Evolutionary conservation across 2,329 filamentous ascomycete genomes (phyloP).

Genomic region (Epichloe gansuensis): DNA sequence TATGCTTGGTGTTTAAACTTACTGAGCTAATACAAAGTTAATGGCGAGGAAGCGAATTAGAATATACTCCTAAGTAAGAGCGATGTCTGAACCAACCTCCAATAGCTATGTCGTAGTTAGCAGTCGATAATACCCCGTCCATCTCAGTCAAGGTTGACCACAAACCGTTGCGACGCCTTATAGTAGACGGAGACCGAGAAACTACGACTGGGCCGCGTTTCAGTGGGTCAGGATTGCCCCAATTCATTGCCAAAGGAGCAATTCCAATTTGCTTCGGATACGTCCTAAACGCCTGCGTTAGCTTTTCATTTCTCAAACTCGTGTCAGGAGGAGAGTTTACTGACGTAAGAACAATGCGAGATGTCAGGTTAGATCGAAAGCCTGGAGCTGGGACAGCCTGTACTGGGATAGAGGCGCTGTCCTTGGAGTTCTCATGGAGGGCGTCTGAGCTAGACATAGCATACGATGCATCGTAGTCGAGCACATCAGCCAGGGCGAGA

Average conservation of each 20-base stretch:
- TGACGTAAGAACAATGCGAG: conserved; percentile 44
- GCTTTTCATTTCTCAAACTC: background rate
- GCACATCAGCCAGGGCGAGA: background rate
- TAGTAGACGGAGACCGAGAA: conserved; percentile 61
- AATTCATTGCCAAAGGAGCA: conserved; percentile 77
- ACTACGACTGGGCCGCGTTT: conserved; percentile 82
- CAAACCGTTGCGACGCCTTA: conserved; percentile 69
- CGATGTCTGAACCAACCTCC: conserved; percentile 34
- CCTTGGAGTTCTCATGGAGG: background rate
- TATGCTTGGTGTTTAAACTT: conserved; percentile 7
- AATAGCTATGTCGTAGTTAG: conserved; percentile 29
- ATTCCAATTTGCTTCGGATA: conserved; percentile 93
- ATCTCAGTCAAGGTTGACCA: conserved; percentile 6
- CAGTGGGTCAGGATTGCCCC: conserved; percentile 67
- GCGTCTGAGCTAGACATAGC: background rate
- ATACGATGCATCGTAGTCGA: background rate
- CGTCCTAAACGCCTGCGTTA: conserved; percentile 35
- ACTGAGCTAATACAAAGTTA: conserved; percentile 22
- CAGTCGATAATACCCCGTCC: background rate
- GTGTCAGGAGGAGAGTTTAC: conserved; percentile 9
- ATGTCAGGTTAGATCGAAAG: conserved; percentile 35
- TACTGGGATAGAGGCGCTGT: background rate
- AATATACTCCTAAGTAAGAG: background rate
- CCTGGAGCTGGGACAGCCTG: conserved; percentile 11
- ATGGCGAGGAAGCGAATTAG: background rate